Percentiles rank a stretch among this genome's conserved stretches.
These are phyloP conservation scores for Emericellopsis atlantica DNA, from an alignment of 2,329 filamentous ascomycete genomes.

Conservation along the genomic window DNA sequence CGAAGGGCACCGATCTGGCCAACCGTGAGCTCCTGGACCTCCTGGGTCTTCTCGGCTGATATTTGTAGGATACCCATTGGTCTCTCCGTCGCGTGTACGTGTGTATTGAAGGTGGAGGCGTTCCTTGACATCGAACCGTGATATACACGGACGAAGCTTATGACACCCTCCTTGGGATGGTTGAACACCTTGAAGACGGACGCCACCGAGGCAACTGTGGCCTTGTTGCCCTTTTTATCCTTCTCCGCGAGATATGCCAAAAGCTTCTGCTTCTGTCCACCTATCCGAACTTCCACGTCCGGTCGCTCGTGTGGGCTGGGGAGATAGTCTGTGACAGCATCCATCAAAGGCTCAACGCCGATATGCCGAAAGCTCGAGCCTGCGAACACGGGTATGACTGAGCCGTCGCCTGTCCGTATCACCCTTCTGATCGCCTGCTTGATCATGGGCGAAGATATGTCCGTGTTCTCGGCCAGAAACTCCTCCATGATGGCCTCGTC, in stretches of 20 bases:
- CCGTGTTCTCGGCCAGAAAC: constrained; percentile 66
- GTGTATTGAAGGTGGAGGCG: constrained; percentile 74
- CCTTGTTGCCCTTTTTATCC: constrained; percentile 20
- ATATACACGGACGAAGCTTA: constrained; percentile 89
- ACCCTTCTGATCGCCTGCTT: constrained; percentile 62
- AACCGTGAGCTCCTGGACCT: constrained; percentile 65
- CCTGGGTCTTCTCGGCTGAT: constrained; percentile 76
- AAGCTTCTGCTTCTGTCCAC: constrained; percentile 27
- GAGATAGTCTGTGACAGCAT: constrained; percentile 77
- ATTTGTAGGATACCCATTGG: constrained; percentile 77
- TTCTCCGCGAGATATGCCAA: constrained; percentile 23
- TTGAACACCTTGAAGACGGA: constrained; percentile 93
- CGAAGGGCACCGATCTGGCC: constrained; percentile 92
- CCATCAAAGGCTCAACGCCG: constrained; percentile 81
- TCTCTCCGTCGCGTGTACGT: constrained; percentile 64
- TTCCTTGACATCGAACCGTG: constrained; percentile 68
- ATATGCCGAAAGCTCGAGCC: constrained; percentile 91
- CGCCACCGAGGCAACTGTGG: constrained; percentile 33
- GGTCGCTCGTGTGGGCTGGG: constrained; percentile 73
- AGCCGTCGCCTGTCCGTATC: constrained; percentile 54
- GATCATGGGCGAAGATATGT: constrained; percentile 57
- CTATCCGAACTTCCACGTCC: constrained; percentile 64
- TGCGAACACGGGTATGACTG: constrained; percentile 76
- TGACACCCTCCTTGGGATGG: constrained; percentile 70
- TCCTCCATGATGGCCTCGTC: constrained; percentile 78